phyloP scores from a whole-genome alignment of 805 yeast species.

The Candida xyloterini region DNA sequence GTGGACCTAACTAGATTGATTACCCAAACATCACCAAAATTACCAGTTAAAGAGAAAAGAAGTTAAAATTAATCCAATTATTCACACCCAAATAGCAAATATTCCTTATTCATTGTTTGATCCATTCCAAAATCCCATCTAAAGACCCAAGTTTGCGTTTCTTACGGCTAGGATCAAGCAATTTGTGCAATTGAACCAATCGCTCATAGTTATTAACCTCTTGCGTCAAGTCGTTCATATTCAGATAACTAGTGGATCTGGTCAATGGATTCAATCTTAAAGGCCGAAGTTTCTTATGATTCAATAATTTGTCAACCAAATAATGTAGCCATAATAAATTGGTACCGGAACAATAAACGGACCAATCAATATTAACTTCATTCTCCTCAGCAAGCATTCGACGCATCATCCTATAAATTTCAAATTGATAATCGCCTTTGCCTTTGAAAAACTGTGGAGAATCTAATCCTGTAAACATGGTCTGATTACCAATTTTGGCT shows the following conservation, averaged over 20 bases:
- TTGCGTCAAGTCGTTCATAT: constrained; percentile 18
- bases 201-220: constrained; percentile 27
- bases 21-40: constrained; percentile 3
- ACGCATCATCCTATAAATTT: constrained; percentile 58
- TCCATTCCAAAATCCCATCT: constrained; percentile 11
- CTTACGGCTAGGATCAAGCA: constrained; percentile 36
- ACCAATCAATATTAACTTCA: constrained; percentile 44
- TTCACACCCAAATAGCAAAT: constrained; percentile 1
- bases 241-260: constrained; percentile 19
- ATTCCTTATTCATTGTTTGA: not conserved
- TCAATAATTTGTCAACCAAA: constrained; percentile 47
- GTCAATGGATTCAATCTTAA: constrained; percentile 27
- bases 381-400: constrained; percentile 19
- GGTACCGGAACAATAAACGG: constrained; percentile 43
- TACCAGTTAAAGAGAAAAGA: constrained; percentile 9
- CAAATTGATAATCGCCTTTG: constrained; percentile 59
- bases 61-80: constrained; percentile 3
- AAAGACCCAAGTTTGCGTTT: constrained; percentile 19
- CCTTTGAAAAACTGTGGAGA: constrained; percentile 62
- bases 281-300: constrained; percentile 36
- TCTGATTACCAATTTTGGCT: constrained; percentile 33
- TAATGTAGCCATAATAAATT: constrained; percentile 67
- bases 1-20: constrained; percentile 24
- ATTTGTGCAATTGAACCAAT: constrained; percentile 30
- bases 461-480: constrained; percentile 55